Base-by-base conservation (phyloP, 192 early-diverging fungal genomes). In the Ramicandelaber brevisporus region DNA sequence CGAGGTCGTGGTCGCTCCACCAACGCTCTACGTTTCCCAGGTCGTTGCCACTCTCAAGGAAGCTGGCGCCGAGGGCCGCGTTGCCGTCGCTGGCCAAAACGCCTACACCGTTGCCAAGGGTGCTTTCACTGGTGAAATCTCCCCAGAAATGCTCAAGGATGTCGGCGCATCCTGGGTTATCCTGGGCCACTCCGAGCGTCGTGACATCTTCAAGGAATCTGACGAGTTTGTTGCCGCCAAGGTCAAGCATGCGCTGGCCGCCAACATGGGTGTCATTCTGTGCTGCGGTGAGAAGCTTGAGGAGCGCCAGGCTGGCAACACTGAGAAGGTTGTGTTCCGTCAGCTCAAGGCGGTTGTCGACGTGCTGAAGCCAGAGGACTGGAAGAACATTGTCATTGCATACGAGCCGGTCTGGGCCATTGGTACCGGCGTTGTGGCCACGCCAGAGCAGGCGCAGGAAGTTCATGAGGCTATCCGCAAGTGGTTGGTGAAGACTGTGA, bases 371-470 rank as follows among this genome's bases (percentile, higher is more conserved):
- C 43, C 40, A 20, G 51, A 41, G 12, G 80, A 93, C 61, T 98
- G 92, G 93, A 54, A 53, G 28, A 66, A 83, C 46, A 66, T 99
- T 38, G 90, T 96, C 8, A 63, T 99, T 59, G 93, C 93, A 40
- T 99, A 99, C 55, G 93, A 99, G 63, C 93, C 93, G 31, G 93
- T 99, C 32, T 99, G 93, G 93, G 93, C 93, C 19, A 96, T 99
- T 43, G 90, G 93, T 29, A 99, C 93, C 11, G 93, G 93, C 38
- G 86, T 86, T 70, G 89, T 98, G 6, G 89, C 93, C 24, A 70
- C 80, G 12, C 81, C 79, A 29, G 57, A 75, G 21, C 83, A 95
- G 64, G 93, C 93, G 23, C 88, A 99, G 65, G 90, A 99, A 43
- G 78, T 79, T 26, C 93, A 99, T 58, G 56, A 44, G 10, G 61